Evolutionary conservation across 352 stramenopile genomes (phyloP), one percentile per base, ranked within the genome.

Genomic region (Blastocystis sp.): DNA sequence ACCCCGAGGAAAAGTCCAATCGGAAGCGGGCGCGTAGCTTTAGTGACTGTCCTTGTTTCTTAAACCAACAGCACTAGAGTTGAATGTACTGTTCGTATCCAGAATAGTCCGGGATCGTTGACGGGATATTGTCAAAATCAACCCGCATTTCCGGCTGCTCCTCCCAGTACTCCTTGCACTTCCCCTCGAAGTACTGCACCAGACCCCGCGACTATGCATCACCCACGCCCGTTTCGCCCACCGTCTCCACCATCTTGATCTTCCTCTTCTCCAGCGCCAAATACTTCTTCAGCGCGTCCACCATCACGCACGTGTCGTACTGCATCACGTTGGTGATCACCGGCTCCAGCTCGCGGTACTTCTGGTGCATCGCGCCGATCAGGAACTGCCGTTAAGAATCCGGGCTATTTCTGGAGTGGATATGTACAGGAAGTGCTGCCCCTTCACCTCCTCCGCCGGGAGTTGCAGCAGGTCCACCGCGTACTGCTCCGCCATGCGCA

Each of bases 271-370:
- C 48, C 17, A 61, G 9, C n/a, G 68, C 24, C n/a, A 42, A 21
- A 48, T 84, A 84, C 34, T 69, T 84, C 57, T 45, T 62, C 28
- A 84, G 42, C 3, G 74, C 48, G 19, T 84, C 57, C 17, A 84
- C 48, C 74, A 84, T 84, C 52, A 84, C 11, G 48, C 74, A 84
- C 9, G 74, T 69, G 21, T 28, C 45, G 34, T 68, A 84, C 0
- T 59, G 21, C 21, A 45, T 84, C n/a, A 84, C n/a, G 42, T 84
- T 63, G 3, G 74, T 45, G 14, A 68, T 54, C 9, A 10, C 17
- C 17, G 74, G 74, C 54, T 84, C 74, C 61, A 84, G 48, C 2
- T 68, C 54, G 19, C 74, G 54, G 66, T 84, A 84, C 21, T 84
- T 66, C 38, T 84, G 74, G 48, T 84, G 66, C 38, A 84, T 84